These are phyloP conservation scores for Schizopora paradoxa DNA, from an alignment of 1,284 basidiomycete genomes.

Conservation along the genomic window DNA sequence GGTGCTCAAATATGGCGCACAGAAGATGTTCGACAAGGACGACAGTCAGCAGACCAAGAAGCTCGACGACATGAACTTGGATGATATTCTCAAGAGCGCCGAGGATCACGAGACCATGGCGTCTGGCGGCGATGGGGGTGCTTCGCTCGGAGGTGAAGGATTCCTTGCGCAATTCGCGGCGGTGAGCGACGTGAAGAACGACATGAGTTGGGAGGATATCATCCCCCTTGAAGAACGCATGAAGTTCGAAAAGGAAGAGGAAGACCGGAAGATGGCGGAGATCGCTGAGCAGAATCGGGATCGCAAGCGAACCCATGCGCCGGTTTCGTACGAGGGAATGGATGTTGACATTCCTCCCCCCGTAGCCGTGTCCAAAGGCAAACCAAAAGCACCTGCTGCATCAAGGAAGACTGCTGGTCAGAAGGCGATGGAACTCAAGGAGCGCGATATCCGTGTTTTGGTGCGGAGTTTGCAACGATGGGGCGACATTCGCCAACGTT, in stretches of 20 bases:
- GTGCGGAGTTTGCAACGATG: conserved; percentile 95
- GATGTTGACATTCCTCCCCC: conserved; percentile 71
- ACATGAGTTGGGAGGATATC: conserved; percentile 99
- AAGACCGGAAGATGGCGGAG: conserved; percentile 66
- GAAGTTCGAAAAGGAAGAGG: conserved; percentile 81
- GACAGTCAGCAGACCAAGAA: conserved; percentile 91
- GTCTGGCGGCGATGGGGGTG: conserved; percentile 68
- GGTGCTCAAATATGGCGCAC: conserved; percentile 98
- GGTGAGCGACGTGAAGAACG: conserved; percentile 97
- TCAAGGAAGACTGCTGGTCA: conserved; percentile 82
- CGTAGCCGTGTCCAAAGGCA: conserved; percentile 61
- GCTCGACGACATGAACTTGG: conserved; percentile 98
- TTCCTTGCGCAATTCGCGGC: conserved; percentile 96
- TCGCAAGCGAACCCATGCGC: conserved; percentile 81
- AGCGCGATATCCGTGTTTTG: conserved; percentile 93
- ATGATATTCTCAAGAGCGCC: conserved; percentile 95
- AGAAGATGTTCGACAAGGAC: conserved; percentile 99
- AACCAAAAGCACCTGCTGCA: conserved; percentile 63
- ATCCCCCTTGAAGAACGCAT: conserved; percentile 92
- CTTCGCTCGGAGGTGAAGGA: conserved; percentile 92
- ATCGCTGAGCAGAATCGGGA: conserved; percentile 56
- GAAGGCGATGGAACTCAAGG: conserved; percentile 94
- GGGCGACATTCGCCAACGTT: conserved; percentile 95
- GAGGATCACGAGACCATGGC: conserved; percentile 96
- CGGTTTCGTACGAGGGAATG: conserved; percentile 88